A percentile compares a stretch with the other conserved stretches of the same genome.
Conservation (phyloP, 352 stramenopile genomes). For the Hyaloperonospora arabidopsidis region DNA sequence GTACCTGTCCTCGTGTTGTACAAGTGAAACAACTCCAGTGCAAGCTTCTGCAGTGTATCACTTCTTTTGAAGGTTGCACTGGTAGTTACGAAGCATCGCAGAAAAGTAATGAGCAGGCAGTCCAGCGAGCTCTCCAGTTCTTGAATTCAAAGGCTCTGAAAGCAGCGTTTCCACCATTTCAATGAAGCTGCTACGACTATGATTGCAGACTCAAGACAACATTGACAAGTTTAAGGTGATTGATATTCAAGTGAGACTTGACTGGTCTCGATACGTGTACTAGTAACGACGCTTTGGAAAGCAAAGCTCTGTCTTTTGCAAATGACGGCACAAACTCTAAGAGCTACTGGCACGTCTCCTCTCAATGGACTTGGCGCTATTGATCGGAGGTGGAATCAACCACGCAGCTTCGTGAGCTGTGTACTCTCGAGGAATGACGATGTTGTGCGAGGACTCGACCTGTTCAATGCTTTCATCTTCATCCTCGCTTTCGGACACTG, state of each 20-base stretch:
- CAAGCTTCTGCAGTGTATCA: slow-evolving; percentile 62
- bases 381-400: slow-evolving; percentile 2
- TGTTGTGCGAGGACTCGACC: slow-evolving; percentile 29
- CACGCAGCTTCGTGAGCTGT: slow-evolving; percentile 14
- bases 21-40: slow-evolving; percentile 42
- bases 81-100: slow-evolving; percentile 31
- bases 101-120: slow-evolving; percentile 50
- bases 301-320: too few relatives aligned
- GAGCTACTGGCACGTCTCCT: slow-evolving; percentile 32
- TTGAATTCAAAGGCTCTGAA: slow-evolving; percentile 32
- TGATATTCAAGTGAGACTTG: not conserved
- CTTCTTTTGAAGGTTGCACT: slow-evolving; percentile 57
- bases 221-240: not conserved
- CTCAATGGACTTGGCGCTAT: slow-evolving; percentile 34
- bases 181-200: not conserved
- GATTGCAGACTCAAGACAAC: not conserved
- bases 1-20: slow-evolving; percentile 11
- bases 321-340: not conserved
- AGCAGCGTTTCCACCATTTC: slow-evolving; percentile 14
- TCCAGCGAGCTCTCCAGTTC: slow-evolving; percentile 52
- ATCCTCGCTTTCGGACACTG: slow-evolving; percentile 15
- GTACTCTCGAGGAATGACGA: slow-evolving; percentile 41
- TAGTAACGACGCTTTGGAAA: too few relatives aligned
- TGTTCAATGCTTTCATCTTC: slow-evolving; percentile 22
- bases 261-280: too few relatives aligned